phyloP scores from a whole-genome alignment of 73 alveolate species.

The Uronychia setigera region DNA sequence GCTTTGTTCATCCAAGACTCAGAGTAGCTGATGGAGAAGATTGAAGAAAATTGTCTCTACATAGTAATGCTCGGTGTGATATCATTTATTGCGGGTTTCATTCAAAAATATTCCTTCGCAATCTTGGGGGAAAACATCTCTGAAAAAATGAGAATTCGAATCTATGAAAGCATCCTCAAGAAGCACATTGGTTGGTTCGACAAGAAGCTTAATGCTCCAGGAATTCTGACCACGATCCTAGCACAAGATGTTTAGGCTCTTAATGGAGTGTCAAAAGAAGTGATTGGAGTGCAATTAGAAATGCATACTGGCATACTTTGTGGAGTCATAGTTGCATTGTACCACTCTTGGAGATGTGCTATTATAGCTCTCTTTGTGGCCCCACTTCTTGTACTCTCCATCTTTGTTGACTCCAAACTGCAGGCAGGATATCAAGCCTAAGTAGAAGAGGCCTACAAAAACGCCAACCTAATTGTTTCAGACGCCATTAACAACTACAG shows the following conservation, averaged over 20 bases:
- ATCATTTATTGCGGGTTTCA: slow-evolving; percentile 9
- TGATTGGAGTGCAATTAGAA: slow-evolving; percentile 26
- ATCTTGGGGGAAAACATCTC: slow-evolving; percentile 79
- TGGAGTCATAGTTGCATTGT: slow-evolving; percentile 44
- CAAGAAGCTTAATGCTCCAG: slow-evolving; percentile 82
- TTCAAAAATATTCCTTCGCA: slow-evolving; percentile 67
- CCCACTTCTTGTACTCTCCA: slow-evolving; percentile 47
- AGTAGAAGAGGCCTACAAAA: slow-evolving; percentile 67
- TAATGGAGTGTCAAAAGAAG: slow-evolving; percentile 57
- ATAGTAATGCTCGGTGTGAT: slow-evolving; percentile 15
- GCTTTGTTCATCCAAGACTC: slow-evolving; percentile 4
- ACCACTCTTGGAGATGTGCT: slow-evolving; percentile 53
- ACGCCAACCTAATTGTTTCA: slow-evolving; percentile 76
- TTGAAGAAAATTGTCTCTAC: background rate
- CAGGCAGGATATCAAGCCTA: slow-evolving; percentile 20
- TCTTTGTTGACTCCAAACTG: slow-evolving; percentile 26
- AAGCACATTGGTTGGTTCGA: slow-evolving; percentile 90
- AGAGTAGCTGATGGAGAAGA: background rate
- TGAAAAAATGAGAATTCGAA: slow-evolving; percentile 69
- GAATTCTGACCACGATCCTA: slow-evolving; percentile 78
- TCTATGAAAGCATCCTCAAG: slow-evolving; percentile 69
- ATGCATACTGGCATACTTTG: slow-evolving; percentile 27
- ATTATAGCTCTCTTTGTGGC: slow-evolving; percentile 43
- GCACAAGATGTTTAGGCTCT: slow-evolving; percentile 62
- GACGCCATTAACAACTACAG: slow-evolving; percentile 85